Conservation (phyloP, 345 rosid species). For the Lumnitzera littorea region DNA sequence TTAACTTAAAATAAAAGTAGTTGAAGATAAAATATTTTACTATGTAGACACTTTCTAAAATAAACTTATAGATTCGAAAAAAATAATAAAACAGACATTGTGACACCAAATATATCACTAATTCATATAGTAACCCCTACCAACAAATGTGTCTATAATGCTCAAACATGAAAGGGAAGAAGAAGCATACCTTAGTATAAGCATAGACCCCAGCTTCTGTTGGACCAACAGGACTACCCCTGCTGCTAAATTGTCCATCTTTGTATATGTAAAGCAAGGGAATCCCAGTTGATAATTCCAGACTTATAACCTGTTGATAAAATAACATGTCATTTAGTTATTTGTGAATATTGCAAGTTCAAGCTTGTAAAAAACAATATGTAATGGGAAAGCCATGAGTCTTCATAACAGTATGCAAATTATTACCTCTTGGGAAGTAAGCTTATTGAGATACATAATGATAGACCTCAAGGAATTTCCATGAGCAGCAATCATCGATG, state of each 20-base stretch:
- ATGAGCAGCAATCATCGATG: slow-evolving; percentile 86
- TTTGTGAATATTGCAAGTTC: too few species aligned
- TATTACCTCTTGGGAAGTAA: slow-evolving; percentile 90
- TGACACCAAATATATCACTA: too few species aligned
- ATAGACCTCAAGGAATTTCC: slow-evolving; percentile 92
- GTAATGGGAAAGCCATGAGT: too few species aligned
- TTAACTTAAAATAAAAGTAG: too few species aligned
- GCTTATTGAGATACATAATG: slow-evolving; percentile 91
- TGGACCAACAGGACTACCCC: slow-evolving; percentile 89
- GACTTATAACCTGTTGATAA: slow-evolving; percentile 51
- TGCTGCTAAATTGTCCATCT: slow-evolving; percentile 74
- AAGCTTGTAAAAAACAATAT: too few species aligned
- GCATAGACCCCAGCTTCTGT: slow-evolving; percentile 94
- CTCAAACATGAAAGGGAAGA: too few species aligned
- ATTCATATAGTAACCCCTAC: too few species aligned
- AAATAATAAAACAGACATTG: too few species aligned
- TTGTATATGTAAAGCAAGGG: slow-evolving; percentile 92
- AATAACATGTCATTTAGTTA: not conserved
- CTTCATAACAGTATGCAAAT: not conserved
- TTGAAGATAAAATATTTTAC: too few species aligned
- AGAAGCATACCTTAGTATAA: slow-evolving; percentile 62
- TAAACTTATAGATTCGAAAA: too few species aligned
- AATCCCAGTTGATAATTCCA: slow-evolving; percentile 86
- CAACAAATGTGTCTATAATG: too few species aligned
- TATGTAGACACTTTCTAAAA: too few species aligned